Evolutionary conservation across 768 basidiomycete species (phyloP).

Genomic region (Russula sp.): DNA sequence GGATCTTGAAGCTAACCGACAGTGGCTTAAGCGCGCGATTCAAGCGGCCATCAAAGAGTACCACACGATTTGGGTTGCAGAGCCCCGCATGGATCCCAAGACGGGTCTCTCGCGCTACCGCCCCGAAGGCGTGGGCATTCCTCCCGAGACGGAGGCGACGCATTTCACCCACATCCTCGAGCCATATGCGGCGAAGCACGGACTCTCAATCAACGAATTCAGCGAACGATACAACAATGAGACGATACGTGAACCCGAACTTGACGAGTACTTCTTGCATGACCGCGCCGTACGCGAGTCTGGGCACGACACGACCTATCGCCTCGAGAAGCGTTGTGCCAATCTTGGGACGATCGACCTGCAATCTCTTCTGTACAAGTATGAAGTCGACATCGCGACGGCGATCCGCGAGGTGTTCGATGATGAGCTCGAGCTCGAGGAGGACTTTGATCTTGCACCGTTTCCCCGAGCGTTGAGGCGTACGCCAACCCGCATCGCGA

Average conservation of each 20-base stretch:
- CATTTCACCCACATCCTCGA: constrained; percentile 98
- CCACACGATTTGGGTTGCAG: constrained; percentile 94
- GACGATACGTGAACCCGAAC: constrained; percentile 72
- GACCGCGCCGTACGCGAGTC: constrained; percentile 96
- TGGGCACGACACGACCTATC: constrained; percentile 94
- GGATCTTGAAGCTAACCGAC: constrained; percentile 73
- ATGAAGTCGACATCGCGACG: constrained; percentile 97
- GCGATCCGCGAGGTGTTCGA: constrained; percentile 95
- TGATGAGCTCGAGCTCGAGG: constrained; percentile 86
- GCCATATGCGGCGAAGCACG: constrained; percentile 89
- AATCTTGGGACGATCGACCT: constrained; percentile 96
- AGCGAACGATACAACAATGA: constrained; percentile 94
- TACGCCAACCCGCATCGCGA: constrained; percentile 63
- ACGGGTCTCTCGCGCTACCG: constrained; percentile 94
- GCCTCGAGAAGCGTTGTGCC: constrained; percentile 96
- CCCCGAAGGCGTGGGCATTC: constrained; percentile 92
- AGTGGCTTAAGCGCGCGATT: constrained; percentile 93
- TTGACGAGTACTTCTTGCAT: constrained; percentile 97
- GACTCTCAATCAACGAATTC: constrained; percentile 92
- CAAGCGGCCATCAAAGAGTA: constrained; percentile 99
- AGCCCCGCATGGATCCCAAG: constrained; percentile 90
- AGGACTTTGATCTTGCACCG: constrained; percentile 86
- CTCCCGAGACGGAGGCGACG: constrained; percentile 96
- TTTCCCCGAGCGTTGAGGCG: constrained; percentile 81
- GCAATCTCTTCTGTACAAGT: constrained; percentile 96